A percentile compares a stretch with the other conserved stretches of the same genome.
Conservation (phyloP, 2,329 filamentous ascomycete genomes). For the Botrytis sinoallii region DNA sequence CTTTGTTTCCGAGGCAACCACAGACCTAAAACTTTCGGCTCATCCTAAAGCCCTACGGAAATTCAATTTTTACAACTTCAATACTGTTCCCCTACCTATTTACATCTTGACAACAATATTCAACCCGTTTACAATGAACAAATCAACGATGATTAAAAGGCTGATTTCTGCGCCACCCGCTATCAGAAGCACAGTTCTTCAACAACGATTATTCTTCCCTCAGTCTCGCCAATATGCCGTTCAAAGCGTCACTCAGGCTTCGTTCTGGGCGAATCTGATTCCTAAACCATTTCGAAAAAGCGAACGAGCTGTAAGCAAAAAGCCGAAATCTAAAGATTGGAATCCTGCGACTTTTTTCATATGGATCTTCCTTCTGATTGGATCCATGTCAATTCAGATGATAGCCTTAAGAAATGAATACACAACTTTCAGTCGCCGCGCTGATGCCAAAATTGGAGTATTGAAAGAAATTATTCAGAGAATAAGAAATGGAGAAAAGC, state of each 20-base stretch:
- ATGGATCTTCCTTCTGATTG: conserved; percentile 79
- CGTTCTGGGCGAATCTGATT: conserved; percentile 67
- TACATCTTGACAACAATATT: not conserved
- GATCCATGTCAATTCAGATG: conserved; percentile 93
- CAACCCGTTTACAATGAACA: conserved; percentile 26
- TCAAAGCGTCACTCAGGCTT: conserved; percentile 37
- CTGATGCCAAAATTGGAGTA: conserved; percentile 74
- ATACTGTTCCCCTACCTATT: not conserved
- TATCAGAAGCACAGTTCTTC: conserved; percentile 29
- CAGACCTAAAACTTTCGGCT: conserved; percentile 3
- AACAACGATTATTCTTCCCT: conserved; percentile 18
- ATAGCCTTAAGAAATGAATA: conserved; percentile 76
- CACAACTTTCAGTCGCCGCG: conserved; percentile 66
- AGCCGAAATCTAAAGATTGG: conserved; percentile 60
- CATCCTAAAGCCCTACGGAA: not conserved
- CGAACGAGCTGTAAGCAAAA: conserved; percentile 41
- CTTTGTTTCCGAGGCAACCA: conserved; percentile 19
- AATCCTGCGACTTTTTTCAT: conserved; percentile 83
- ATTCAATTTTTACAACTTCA: conserved; percentile 9
- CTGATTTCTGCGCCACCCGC: conserved; percentile 29
- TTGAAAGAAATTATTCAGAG: conserved; percentile 72
- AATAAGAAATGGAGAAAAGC: conserved; percentile 68
- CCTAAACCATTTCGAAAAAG: conserved; percentile 61
- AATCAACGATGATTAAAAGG: conserved; percentile 26
- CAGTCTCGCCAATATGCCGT: conserved; percentile 34